Percentiles rank a stretch among this genome's conserved stretches.
phyloP scores from a whole-genome alignment of 2,329 filamentous ascomycete species.

The Periglandula ipomoeae region DNA sequence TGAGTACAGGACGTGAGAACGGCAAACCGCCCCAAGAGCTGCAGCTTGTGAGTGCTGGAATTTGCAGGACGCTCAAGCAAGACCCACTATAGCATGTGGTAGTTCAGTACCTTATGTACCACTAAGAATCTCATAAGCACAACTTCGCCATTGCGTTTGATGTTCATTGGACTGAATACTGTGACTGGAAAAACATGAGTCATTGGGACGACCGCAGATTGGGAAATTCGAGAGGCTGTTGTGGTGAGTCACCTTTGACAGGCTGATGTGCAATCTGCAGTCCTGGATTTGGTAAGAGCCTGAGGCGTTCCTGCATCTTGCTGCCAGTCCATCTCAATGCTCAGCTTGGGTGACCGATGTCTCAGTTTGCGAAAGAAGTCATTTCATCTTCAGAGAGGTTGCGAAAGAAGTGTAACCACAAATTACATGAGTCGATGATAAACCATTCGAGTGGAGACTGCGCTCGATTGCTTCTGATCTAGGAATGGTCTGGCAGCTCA shows the following conservation, averaged over 20 bases:
- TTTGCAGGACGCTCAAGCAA: not conserved
- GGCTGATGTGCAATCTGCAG: not conserved
- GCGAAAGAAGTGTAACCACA: too few relatives aligned
- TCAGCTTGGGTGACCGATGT: too few relatives aligned
- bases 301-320: not conserved
- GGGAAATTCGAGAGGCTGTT: too few relatives aligned
- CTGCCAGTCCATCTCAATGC: too few relatives aligned
- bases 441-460: too few relatives aligned
- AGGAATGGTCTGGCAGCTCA: too few relatives aligned
- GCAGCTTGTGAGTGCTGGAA: not conserved
- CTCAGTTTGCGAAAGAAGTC: too few relatives aligned
- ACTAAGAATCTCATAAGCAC: not conserved
- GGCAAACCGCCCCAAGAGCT: not conserved
- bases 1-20: not conserved
- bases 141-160: not conserved
- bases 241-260: not conserved
- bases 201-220: not conserved
- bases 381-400: too few relatives aligned
- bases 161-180: too few relatives aligned
- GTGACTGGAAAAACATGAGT: not conserved
- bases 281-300: not conserved
- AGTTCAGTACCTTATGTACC: not conserved
- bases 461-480: too few relatives aligned
- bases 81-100: not conserved
- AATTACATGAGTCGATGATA: too few relatives aligned